Conservation (phyloP, 2,329 filamentous ascomycete species). For the Fusarium buxicola region DNA sequence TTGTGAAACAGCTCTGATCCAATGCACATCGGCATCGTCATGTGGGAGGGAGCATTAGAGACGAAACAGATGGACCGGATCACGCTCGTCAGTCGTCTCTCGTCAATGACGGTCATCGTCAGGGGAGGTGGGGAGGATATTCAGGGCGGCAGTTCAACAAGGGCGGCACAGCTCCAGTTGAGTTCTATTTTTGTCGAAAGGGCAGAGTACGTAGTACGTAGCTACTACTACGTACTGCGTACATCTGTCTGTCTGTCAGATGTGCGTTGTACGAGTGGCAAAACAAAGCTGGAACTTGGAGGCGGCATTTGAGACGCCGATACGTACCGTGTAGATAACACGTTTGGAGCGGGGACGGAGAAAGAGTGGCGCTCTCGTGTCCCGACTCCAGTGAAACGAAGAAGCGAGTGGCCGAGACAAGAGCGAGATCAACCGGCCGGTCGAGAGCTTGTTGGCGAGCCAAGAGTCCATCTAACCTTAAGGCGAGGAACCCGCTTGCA, state of each 20-base stretch:
- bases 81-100: conserved; percentile 14
- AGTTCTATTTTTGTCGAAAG: conserved; percentile 40
- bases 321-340: too few relatives aligned
- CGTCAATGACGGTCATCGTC: conserved; percentile 36
- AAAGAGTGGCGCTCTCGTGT: background rate
- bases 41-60: conserved; percentile 12
- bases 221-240: too few relatives aligned
- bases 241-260: conserved; percentile 1
- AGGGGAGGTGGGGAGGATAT: conserved; percentile 41
- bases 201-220: conserved; percentile 19
- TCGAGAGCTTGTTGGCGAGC: conserved; percentile 32
- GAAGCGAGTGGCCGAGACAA: conserved; percentile 12
- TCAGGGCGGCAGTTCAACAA: conserved; percentile 37
- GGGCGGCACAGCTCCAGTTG: conserved; percentile 4
- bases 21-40: conserved; percentile 22
- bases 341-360: too few relatives aligned
- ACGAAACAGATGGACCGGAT: conserved; percentile 16
- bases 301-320: conserved; percentile 16
- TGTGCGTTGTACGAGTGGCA: conserved; percentile 29
- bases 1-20: conserved; percentile 32
- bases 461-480: conserved; percentile 30
- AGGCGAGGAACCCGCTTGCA: conserved; percentile 16
- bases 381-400: conserved; percentile 6
- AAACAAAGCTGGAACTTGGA: conserved; percentile 16
- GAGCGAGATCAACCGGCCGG: conserved; percentile 13